These are phyloP conservation scores for Trichoderma reesei DNA, from an alignment of 495 filamentous ascomycete genomes.

Conservation along the genomic window DNA sequence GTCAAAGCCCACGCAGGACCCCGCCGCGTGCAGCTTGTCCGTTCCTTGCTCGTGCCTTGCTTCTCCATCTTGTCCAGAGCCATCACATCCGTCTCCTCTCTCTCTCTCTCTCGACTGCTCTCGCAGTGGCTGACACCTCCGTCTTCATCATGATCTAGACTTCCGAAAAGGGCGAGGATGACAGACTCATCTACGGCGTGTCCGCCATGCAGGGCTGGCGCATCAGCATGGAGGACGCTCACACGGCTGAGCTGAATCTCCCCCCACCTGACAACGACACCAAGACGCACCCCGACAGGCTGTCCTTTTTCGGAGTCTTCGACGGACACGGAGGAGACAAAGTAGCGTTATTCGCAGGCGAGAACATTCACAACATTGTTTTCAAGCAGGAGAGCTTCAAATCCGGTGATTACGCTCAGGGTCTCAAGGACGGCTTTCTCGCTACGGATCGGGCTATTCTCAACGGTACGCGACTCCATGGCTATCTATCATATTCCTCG, in stretches of 20 bases:
- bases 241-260: conserved; percentile 81
- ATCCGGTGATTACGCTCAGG: conserved; percentile 84
- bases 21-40: conserved; percentile 18
- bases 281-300: conserved; percentile 56
- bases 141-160: conserved; percentile 43
- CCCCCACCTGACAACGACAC: conserved; percentile 46
- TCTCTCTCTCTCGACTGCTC: conserved; percentile 11
- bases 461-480: conserved; percentile 51
- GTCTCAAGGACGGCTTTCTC: conserved; percentile 92
- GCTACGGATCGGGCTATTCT: conserved; percentile 94
- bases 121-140: conserved; percentile 13
- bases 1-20: conserved; percentile 8
- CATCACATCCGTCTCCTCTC: too few species aligned
- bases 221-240: conserved; percentile 98
- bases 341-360: conserved; percentile 85
- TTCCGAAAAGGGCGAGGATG: conserved; percentile 85
- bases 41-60: too few species aligned
- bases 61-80: too few species aligned
- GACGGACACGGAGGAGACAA: conserved; percentile 97
- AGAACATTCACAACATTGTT: conserved; percentile 87
- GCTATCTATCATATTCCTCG: neutral
- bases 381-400: conserved; percentile 90
- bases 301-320: conserved; percentile 97
- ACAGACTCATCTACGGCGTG: conserved; percentile 81
- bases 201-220: conserved; percentile 99